Evolutionary conservation across 2,329 filamentous ascomycete species (phyloP).

Genomic region (Zymoseptoria crescenta): DNA sequence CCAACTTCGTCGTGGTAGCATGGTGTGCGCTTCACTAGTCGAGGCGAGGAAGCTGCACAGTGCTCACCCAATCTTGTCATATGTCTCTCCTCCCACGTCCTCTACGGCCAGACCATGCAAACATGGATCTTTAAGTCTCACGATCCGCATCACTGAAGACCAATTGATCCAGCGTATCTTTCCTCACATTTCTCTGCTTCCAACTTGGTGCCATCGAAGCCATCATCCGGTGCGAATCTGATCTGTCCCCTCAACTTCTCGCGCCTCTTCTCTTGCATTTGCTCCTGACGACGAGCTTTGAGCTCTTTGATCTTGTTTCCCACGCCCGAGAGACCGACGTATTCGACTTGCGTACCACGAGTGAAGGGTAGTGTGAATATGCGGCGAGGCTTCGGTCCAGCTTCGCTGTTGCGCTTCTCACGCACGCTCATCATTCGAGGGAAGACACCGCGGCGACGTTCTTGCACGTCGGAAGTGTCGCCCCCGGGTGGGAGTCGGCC

Average conservation of each 20-base stretch:
- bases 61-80: no score
- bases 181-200: no score
- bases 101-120: no score
- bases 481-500: constrained; percentile 36
- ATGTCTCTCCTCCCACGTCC: no score
- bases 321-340: constrained; percentile 44
- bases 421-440: constrained; percentile 28
- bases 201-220: neutral
- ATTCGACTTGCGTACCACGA: constrained; percentile 40
- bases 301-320: constrained; percentile 40
- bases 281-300: constrained; percentile 37
- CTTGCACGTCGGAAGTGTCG: constrained; percentile 37
- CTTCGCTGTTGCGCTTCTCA: constrained; percentile 18
- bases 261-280: constrained; percentile 45
- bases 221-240: constrained; percentile 16
- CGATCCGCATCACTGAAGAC: no score
- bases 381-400: constrained; percentile 7
- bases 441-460: constrained; percentile 11
- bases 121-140: no score
- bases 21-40: neutral
- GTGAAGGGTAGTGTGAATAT: constrained; percentile 19
- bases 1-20: neutral
- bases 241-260: constrained; percentile 49
- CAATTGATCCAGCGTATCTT: no score
- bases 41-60: no score